Evolutionary conservation across 768 basidiomycete species (phyloP), one percentile per base, ranked within the genome.

Genomic region (Coprinopsis marcescibilis): DNA sequence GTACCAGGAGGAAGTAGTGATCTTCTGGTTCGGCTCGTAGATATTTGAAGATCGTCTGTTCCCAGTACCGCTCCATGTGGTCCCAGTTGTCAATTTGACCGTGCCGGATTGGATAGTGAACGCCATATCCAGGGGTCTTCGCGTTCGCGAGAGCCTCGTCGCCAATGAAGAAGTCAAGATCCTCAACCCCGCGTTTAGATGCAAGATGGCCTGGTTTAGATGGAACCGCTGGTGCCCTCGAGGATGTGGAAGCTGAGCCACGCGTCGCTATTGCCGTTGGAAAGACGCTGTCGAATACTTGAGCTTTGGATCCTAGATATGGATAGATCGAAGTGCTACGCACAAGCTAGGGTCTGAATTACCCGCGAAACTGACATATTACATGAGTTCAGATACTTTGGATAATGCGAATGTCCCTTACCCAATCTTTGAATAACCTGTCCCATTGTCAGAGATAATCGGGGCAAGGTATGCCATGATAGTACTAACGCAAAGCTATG

Each of bases 11-110:
- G 68, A 99, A 98, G 66, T 97, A 89, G 65, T 98, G 96, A 68
- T 98, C 95, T 68, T 98, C 96, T 12, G 96, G 96, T 67, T 99
- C 96, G 6, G 94, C 94, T 47, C 95, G 78, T 51, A 99, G 76
- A 71, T 98, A 98, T 69, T 99, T 98, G 83, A 98, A 99, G 77
- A 98, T 98, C 54, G 87, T 90, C 73, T 99, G 95, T 65, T 96
- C 93, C 96, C 96, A 99, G 68, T 93, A 97, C 23, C 94, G 76
- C 65, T 98, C 95, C 94, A 98, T 98, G 55, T 96, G 83, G 64
- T 94, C 91, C 91, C 91, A 94, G 58, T 96, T 96, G 52, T 96
- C 94, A 59, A 96, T 95, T 85, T 89, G 85, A 20, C 95, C 95
- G 60, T 98, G 96, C 45, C 89, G 79, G 60, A 98, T 97, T 12